Percentiles rank a stretch among this genome's conserved stretches.
Evolutionary conservation across 257 asterid genomes (phyloP).

Genomic region (Euphrasia confusa): DNA sequence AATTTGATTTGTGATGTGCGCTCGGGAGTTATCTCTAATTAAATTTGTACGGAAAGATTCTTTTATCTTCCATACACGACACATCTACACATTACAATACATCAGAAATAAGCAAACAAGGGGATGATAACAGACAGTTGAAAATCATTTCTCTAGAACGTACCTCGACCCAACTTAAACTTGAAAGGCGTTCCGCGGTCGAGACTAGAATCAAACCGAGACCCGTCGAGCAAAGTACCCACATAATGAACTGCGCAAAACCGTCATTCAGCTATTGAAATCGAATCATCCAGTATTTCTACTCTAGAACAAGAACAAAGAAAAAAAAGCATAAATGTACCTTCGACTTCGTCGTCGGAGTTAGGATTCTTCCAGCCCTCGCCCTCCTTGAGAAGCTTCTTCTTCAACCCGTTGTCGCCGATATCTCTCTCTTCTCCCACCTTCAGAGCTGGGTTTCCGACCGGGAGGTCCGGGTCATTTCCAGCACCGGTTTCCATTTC

Average conservation of each 20-base stretch:
- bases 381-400: conserved; percentile 66
- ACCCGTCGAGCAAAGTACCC: conserved; percentile 63
- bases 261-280: conserved; percentile 13
- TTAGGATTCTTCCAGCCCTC: conserved; percentile 69
- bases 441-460: conserved; percentile 36
- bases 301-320: neutral
- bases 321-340: conserved; percentile 19
- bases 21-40: too few relatives aligned
- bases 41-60: too few relatives aligned
- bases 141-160: too few relatives aligned
- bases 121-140: too few relatives aligned
- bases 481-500: too few relatives aligned
- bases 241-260: conserved; percentile 51
- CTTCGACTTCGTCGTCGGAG: conserved; percentile 58
- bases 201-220: conserved; percentile 68
- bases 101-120: too few relatives aligned
- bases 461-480: conserved; percentile 41
- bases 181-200: conserved; percentile 52
- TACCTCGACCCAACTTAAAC: conserved; percentile 73
- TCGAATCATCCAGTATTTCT: neutral
- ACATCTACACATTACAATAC: too few relatives aligned
- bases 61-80: too few relatives aligned
- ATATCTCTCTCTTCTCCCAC: conserved; percentile 77
- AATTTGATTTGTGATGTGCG: too few relatives aligned
- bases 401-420: conserved; percentile 56